A percentile compares a stretch with the other conserved stretches of the same genome.
These are phyloP conservation scores for Dacryopinax spathularia DNA, from an alignment of 768 basidiomycete species.

Conservation along the genomic window DNA sequence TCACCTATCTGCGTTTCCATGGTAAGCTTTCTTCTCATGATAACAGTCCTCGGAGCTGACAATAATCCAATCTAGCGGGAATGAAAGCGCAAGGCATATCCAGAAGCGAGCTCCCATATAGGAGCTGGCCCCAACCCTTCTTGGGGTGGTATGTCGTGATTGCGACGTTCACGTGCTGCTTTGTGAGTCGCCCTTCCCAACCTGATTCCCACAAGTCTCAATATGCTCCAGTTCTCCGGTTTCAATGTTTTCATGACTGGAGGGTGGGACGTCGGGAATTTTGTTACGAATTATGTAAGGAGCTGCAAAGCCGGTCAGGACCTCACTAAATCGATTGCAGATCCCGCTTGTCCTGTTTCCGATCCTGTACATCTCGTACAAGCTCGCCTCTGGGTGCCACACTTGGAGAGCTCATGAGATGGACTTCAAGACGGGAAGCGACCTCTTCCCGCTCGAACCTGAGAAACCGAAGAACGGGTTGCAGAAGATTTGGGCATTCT, in stretches of 20 bases:
- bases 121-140: constrained; percentile 20
- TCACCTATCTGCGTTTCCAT: constrained; percentile 27
- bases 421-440: constrained; percentile 21
- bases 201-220: background rate
- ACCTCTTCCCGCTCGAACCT: background rate
- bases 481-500: constrained; percentile 65
- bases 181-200: background rate
- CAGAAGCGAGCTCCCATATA: constrained; percentile 23
- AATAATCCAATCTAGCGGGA: too few relatives aligned
- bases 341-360: constrained; percentile 15
- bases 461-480: constrained; percentile 46
- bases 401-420: constrained; percentile 20
- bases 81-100: constrained; percentile 23
- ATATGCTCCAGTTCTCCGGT: constrained; percentile 9
- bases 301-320: background rate
- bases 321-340: constrained; percentile 37
- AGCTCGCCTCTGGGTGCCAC: constrained; percentile 21
- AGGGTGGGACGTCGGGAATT: constrained; percentile 16
- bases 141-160: constrained; percentile 23
- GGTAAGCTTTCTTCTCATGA: too few relatives aligned
- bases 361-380: constrained; percentile 20
- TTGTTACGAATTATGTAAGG: constrained; percentile 21
- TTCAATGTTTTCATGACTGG: constrained; percentile 17
- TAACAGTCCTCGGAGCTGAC: constrained; percentile 76
- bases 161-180: background rate